Evolutionary conservation across 106 monocot genomes (phyloP), one percentile per base, ranked within the genome.

Genomic region (Apostasia shenzhenica): DNA sequence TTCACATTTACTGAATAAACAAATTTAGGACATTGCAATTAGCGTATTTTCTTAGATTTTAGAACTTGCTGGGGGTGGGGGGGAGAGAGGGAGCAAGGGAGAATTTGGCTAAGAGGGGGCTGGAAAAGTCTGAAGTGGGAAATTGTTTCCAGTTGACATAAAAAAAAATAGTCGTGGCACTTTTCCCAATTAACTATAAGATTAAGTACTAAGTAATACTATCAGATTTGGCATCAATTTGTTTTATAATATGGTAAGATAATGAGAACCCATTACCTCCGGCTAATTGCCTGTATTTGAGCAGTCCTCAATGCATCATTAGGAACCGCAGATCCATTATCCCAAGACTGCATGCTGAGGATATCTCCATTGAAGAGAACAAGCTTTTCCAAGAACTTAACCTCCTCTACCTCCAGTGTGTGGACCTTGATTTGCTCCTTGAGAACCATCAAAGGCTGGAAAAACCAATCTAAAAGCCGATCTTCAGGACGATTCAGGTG

Each of bases 271-370:
- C 8, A 76, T 44, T 90, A 94, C 94, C 94, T 85, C 81, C 94
- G 82, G 65, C 94, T 87, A 51, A 94, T 87, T 14, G 94, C 90
- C 60, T 90, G 82, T 57, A 94, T 94, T 66, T 90, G 94, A 73
- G 87, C 90, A 72, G 66, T 44, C 68, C 82, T 82, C 12, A 94
- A 48, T 72, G 81, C 75, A 81, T 94, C 87, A 48, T 82, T 74
- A 55, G 87, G 81, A 45, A 57, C 59, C 14, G 61, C 71, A 42
- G 73, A 69, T 8, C 78, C 90, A 77, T 84, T 81, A n/a, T 83
- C 71, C 90, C 82, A 87, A 2, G 74, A 47, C 39, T 78, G 76
- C 63, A 80, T 76, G 12, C 67, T 48, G 43, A 44, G 41, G 8
- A 3, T 42, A 59, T 90, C 66, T 59, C 84, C 87, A 69, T 75